Percentiles rank a stretch among this genome's conserved stretches.
Evolutionary conservation across 139 green algal species (phyloP).

Genomic region (Protoeuglena noctilucae): DNA sequence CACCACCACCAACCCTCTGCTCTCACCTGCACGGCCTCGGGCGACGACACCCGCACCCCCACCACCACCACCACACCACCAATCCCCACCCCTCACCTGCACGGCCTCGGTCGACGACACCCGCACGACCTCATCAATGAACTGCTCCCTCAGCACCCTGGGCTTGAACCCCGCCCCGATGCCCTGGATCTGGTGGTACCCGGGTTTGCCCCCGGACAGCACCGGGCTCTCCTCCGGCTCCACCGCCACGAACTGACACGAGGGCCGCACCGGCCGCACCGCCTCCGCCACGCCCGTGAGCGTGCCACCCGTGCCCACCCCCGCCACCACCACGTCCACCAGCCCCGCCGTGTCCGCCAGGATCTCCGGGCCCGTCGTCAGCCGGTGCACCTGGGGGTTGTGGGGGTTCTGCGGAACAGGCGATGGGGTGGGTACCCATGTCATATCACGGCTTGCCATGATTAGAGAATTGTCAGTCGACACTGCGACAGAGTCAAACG

Average conservation of each 20-base stretch:
- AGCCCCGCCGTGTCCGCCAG: slow-evolving; percentile 13
- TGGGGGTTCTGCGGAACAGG: too few relatives aligned
- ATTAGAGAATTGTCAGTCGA: too few relatives aligned
- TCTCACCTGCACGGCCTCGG: too few relatives aligned
- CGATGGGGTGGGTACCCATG: too few relatives aligned
- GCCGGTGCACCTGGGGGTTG: slow-evolving; percentile 28
- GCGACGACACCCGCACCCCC: too few relatives aligned
- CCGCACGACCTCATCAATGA: slow-evolving; percentile 39
- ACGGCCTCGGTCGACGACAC: slow-evolving; percentile 70
- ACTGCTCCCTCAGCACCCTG: slow-evolving; percentile 54
- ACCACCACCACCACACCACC: too few relatives aligned
- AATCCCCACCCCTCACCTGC: too few relatives aligned
- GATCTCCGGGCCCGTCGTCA: slow-evolving; percentile 23
- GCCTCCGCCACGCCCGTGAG: slow-evolving; percentile 58
- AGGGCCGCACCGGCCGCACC: slow-evolving; percentile 29
- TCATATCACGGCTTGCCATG: too few relatives aligned
- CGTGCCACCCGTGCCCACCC: slow-evolving; percentile 82
- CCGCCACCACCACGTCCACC: slow-evolving; percentile 24
- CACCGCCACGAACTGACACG: slow-evolving; percentile 35
- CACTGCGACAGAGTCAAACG: too few relatives aligned
- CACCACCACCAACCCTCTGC: too few relatives aligned
- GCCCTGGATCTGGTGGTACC: slow-evolving; percentile 90
- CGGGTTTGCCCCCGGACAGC: slow-evolving; percentile 46
- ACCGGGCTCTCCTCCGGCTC: slow-evolving; percentile 62
- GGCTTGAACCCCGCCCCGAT: slow-evolving; percentile 75